Evolutionary conservation across 441 rosid genomes (phyloP).

Genomic region (Populus hybrid): DNA sequence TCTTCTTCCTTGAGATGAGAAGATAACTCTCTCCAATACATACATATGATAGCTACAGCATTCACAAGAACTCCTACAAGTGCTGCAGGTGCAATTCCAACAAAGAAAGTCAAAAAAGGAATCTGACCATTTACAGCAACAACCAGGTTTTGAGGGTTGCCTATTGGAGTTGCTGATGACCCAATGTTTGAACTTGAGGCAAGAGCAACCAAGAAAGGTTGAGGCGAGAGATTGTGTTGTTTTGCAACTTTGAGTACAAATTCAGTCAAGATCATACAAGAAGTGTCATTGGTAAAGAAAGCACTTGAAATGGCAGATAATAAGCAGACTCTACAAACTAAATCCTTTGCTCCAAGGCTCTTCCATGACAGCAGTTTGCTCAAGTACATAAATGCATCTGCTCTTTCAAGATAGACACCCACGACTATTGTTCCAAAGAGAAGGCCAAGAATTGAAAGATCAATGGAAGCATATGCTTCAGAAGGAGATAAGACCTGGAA

Average conservation of each 20-base stretch:
- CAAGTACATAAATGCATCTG: constrained; percentile 71
- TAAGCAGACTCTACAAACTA: constrained; percentile 60
- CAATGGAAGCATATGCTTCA: constrained; percentile 75
- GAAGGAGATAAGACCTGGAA: constrained; percentile 64
- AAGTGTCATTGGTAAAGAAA: constrained; percentile 78
- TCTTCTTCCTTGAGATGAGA: constrained; percentile 46
- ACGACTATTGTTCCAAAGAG: constrained; percentile 91
- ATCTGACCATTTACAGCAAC: constrained; percentile 66
- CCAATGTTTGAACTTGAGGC: constrained; percentile 86
- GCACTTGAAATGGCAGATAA: constrained; percentile 81
- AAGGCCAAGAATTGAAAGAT: constrained; percentile 26
- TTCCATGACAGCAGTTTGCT: constrained; percentile 68
- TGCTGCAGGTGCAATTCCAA: constrained; percentile 64
- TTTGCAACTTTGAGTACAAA: constrained; percentile 70
- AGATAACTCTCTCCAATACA: constrained; percentile 61
- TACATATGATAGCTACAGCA: constrained; percentile 40
- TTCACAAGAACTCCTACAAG: constrained; percentile 56
- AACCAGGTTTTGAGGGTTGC: constrained; percentile 86
- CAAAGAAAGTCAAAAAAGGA: constrained; percentile 50
- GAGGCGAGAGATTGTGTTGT: constrained; percentile 70
- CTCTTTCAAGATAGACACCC: constrained; percentile 68
- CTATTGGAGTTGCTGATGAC: constrained; percentile 85
- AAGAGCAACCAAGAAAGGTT: constrained; percentile 72
- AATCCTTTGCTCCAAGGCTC: constrained; percentile 69
- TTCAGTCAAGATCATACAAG: constrained; percentile 73